Conservation (phyloP, 352 stramenopile species). For the Blastocystis sp. region DNA sequence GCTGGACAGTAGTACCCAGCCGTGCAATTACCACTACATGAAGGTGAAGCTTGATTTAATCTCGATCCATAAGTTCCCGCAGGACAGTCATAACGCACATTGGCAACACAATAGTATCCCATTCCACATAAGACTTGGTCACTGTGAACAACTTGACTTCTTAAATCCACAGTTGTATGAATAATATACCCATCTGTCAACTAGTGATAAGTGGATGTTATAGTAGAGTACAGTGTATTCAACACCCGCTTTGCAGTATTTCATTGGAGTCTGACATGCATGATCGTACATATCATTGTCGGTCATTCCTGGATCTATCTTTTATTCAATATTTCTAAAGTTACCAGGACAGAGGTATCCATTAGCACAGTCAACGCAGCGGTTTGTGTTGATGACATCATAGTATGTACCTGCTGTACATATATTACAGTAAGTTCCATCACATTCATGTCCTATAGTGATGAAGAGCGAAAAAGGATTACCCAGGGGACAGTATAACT, state of each 20-base stretch:
- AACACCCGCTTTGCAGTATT: background rate
- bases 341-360: constrained; percentile 44
- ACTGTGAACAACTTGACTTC: background rate
- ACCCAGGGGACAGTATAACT: background rate
- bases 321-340: background rate
- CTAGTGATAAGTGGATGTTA: too few relatives aligned
- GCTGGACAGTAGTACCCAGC: constrained; percentile 48
- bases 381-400: background rate
- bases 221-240: constrained; percentile 12
- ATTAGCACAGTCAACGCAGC: background rate
- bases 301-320: constrained; percentile 13
- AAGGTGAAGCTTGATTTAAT: background rate
- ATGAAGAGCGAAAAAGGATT: background rate
- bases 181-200: background rate
- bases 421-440: background rate
- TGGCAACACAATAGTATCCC: background rate
- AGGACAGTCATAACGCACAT: background rate
- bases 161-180: background rate
- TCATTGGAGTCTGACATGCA: background rate
- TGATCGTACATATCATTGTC: constrained; percentile 55
- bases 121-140: background rate
- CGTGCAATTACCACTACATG: background rate
- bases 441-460: constrained; percentile 5
- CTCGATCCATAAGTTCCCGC: constrained; percentile 6
- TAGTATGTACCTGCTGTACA: background rate